Percentiles rank a stretch among this genome's conserved stretches.
phyloP scores from a whole-genome alignment of 257 asterid species.

The Gardenia jasminoides region DNA sequence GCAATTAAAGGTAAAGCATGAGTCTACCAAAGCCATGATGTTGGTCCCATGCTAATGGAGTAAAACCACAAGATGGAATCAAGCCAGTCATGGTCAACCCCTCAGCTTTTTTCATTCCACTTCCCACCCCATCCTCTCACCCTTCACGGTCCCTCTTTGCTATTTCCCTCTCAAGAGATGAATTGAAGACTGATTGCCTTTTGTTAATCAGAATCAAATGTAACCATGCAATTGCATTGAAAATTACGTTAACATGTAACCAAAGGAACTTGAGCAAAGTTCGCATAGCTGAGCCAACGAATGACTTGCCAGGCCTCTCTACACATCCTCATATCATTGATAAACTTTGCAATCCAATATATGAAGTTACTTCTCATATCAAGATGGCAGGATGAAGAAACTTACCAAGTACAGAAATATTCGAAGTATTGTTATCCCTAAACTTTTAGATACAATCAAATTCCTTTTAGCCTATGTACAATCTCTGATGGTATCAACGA shows the following conservation, averaged over 20 bases:
- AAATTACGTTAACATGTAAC: background rate
- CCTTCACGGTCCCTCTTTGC: background rate
- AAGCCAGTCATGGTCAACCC: background rate
- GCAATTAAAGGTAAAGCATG: background rate
- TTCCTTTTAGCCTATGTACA: background rate
- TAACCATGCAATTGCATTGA: background rate
- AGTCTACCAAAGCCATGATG: background rate
- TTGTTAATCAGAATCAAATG: background rate
- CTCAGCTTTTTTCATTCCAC: background rate
- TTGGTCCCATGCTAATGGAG: background rate
- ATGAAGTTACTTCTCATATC: background rate
- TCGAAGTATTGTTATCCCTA: background rate
- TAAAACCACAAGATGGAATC: background rate
- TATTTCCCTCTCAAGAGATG: background rate
- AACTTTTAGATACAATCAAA: background rate
- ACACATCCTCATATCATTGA: background rate
- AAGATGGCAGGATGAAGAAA: background rate
- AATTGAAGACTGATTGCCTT: background rate
- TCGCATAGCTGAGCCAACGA: background rate
- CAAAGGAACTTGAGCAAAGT: background rate
- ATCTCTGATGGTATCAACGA: background rate
- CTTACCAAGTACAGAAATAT: conserved; percentile 4
- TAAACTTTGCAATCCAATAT: background rate
- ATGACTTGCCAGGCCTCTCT: background rate
- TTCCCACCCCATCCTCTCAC: background rate